These are phyloP conservation scores for Pinguiococcus pyrenoidosus DNA, from an alignment of 108 stramenopile species.

Conservation along the genomic window DNA sequence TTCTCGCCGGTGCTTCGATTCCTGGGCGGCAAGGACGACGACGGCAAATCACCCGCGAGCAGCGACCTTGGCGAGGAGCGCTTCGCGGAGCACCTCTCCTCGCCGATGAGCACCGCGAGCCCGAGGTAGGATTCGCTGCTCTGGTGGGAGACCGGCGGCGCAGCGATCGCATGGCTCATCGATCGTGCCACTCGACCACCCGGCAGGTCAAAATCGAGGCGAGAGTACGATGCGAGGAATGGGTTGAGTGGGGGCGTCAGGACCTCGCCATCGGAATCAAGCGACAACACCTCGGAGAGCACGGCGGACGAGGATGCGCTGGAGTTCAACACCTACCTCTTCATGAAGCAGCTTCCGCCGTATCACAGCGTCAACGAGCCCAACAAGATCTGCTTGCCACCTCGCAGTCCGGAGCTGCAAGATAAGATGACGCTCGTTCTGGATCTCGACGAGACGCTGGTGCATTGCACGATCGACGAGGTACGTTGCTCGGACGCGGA, in stretches of 20 bases:
- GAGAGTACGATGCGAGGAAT: neutral
- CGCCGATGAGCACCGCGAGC: too few species aligned
- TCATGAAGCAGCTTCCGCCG: conserved; percentile 74
- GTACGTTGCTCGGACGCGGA: conserved; percentile 12
- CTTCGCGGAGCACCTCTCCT: neutral
- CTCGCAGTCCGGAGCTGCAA: too few species aligned
- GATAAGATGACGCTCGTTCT: conserved; percentile 72
- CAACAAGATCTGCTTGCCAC: too few species aligned
- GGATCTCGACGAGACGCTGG: conserved; percentile 96
- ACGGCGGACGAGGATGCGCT: conserved; percentile 51
- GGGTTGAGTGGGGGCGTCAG: neutral
- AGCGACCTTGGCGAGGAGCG: neutral
- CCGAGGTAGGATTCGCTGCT: too few species aligned
- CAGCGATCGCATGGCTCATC: neutral
- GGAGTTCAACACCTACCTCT: conserved; percentile 89
- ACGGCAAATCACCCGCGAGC: neutral
- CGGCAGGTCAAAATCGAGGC: neutral
- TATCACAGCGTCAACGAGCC: conserved; percentile 43
- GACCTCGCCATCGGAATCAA: neutral
- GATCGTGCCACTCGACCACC: neutral
- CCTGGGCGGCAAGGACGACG: neutral
- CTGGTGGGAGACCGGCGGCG: neutral
- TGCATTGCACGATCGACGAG: conserved; percentile 72
- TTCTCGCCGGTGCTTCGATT: neutral
- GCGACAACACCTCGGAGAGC: neutral